Percentiles rank a stretch among this genome's conserved stretches.
These are phyloP conservation scores for Chlamydomonas sp. DNA, from an alignment of 139 green algal species.

Conservation along the genomic window DNA sequence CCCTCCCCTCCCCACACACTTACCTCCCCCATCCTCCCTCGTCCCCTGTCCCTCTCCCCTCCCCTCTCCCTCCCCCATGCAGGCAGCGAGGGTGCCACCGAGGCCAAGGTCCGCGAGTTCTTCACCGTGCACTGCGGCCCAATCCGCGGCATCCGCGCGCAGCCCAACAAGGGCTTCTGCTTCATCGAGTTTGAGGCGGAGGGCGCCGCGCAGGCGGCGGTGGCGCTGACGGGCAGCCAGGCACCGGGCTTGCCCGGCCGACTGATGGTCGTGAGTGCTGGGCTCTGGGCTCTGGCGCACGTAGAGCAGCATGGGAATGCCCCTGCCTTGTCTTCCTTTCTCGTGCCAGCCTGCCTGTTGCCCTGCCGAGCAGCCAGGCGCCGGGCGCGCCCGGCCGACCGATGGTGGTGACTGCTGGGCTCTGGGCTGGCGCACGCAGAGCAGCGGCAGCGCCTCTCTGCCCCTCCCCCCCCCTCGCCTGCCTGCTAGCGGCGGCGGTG, in stretches of 20 bases:
- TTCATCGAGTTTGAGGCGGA: slow-evolving; percentile 13
- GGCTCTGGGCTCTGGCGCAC: too few species aligned
- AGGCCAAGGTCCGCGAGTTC: slow-evolving; percentile 4
- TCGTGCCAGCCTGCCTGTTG: too few species aligned
- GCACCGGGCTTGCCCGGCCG: background rate
- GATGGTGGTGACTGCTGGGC: too few species aligned
- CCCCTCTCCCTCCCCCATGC: background rate
- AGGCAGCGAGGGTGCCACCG: background rate
- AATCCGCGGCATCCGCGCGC: background rate
- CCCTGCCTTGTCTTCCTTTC: background rate
- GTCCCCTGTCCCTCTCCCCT: background rate
- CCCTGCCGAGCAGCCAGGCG: too few species aligned
- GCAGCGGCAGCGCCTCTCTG: too few species aligned
- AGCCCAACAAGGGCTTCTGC: background rate
- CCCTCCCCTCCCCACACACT: too few species aligned
- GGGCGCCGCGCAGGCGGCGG: background rate
- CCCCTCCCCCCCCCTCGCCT: too few species aligned
- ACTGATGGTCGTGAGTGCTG: slow-evolving; percentile 13
- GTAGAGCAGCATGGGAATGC: background rate
- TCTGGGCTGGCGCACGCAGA: too few species aligned
- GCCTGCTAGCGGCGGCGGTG: too few species aligned
- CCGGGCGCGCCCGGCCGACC: too few species aligned
- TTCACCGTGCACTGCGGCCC: slow-evolving; percentile 5
- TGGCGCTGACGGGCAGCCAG: slow-evolving; percentile 1
- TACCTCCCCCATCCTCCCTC: too few species aligned